Evolutionary conservation across 305 asterid genomes (phyloP).

Genomic region (Fraxinus angustifolia): DNA sequence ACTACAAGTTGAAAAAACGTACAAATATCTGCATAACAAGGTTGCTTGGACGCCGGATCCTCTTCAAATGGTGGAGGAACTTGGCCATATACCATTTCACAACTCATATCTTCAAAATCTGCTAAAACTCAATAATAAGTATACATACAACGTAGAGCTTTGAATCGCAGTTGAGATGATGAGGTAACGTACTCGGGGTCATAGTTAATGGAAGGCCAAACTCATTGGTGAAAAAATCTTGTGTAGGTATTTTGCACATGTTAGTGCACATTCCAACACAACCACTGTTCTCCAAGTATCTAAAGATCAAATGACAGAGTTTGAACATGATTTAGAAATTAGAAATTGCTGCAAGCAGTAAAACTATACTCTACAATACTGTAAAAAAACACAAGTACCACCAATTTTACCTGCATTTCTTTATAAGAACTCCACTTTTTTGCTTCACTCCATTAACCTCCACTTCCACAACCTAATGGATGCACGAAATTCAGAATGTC

Average conservation of each 20-base stretch:
- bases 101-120: constrained; percentile 98
- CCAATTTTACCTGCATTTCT: constrained; percentile 71
- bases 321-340: neutral
- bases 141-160: neutral
- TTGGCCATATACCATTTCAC: constrained; percentile 90
- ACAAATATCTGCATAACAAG: constrained; percentile 62
- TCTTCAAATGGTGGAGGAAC: constrained; percentile 72
- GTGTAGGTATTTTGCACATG: constrained; percentile 95
- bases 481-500: constrained; percentile 16
- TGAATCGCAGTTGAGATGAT: neutral
- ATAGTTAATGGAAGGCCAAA: constrained; percentile 93
- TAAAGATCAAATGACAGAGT: constrained; percentile 11
- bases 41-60: constrained; percentile 71
- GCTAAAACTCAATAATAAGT: neutral
- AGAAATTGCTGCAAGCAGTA: neutral
- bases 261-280: constrained; percentile 91
- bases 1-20: constrained; percentile 24
- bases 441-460: constrained; percentile 82
- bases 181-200: constrained; percentile 63
- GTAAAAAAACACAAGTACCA: neutral
- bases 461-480: constrained; percentile 73
- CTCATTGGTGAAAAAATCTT: constrained; percentile 90
- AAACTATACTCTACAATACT: neutral
- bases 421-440: constrained; percentile 80
- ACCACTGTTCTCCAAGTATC: constrained; percentile 93